Evolutionary conservation across 2,329 filamentous ascomycete genomes (phyloP).

Genomic region (Ophiocordyceps sinensis): DNA sequence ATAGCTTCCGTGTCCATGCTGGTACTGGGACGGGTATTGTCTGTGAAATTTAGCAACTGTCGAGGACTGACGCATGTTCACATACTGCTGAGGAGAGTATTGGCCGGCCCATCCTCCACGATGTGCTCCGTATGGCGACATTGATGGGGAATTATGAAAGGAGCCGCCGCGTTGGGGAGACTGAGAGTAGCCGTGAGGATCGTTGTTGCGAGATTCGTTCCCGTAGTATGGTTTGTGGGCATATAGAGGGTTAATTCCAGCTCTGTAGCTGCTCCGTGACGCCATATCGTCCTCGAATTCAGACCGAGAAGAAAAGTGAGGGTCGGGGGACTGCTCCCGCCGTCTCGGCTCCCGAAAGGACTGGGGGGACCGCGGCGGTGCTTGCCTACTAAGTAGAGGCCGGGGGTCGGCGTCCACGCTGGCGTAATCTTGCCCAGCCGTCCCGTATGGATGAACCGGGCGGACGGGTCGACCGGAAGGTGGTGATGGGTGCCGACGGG

Average conservation of each 20-base stretch:
- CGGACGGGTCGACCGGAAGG: slow-evolving; percentile 8
- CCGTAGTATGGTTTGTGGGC: slow-evolving; percentile 21
- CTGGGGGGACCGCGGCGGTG: slow-evolving; percentile 13
- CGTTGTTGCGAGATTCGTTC: slow-evolving; percentile 16
- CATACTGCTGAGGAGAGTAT: slow-evolving; percentile 27
- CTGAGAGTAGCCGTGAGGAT: slow-evolving; percentile 22
- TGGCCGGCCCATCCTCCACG: slow-evolving; percentile 25
- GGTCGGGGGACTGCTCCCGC: slow-evolving; percentile 14
- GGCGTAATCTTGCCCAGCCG: slow-evolving; percentile 3
- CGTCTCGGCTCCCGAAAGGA: slow-evolving; percentile 12
- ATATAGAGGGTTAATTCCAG: slow-evolving; percentile 25
- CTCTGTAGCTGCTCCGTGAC: slow-evolving; percentile 26
- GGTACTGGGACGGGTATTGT: slow-evolving; percentile 48
- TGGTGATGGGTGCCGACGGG: slow-evolving; percentile 7
- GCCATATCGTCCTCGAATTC: slow-evolving; percentile 37
- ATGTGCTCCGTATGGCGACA: slow-evolving; percentile 25
- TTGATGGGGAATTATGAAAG: slow-evolving; percentile 29
- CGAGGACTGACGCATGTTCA: slow-evolving; percentile 1
- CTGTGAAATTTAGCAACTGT: slow-evolving; percentile 18
- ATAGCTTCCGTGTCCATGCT: slow-evolving; percentile 33
- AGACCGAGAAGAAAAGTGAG: slow-evolving; percentile 28
- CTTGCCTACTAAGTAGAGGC: slow-evolving; percentile 7
- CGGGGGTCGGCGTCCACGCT: slow-evolving; percentile 8
- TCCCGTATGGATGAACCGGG: slow-evolving; percentile 3
- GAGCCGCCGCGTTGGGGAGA: slow-evolving; percentile 28